Evolutionary conservation across 2,329 filamentous ascomycete species (phyloP).

Genomic region (Sarocladium brachiariae): DNA sequence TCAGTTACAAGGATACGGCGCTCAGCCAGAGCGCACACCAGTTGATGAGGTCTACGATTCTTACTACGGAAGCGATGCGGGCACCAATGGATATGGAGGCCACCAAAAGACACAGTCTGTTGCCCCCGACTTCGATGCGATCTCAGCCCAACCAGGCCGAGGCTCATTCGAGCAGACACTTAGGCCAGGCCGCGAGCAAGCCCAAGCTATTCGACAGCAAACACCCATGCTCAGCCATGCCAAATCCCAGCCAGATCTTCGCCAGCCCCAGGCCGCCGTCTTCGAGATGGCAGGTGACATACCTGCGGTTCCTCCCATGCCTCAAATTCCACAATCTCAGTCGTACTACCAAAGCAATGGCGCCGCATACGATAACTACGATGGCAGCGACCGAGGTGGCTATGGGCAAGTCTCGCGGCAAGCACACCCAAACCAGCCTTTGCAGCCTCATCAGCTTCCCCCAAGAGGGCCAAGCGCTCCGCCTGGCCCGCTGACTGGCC

Average conservation of each 20-base stretch:
- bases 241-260: conserved; percentile 61
- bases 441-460: conserved; percentile 18
- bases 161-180: conserved; percentile 43
- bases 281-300: conserved; percentile 67
- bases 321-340: conserved; percentile 17
- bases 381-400: background rate
- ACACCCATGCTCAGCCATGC: conserved; percentile 50
- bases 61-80: conserved; percentile 39
- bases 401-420: conserved; percentile 9
- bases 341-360: conserved; percentile 21
- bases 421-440: background rate
- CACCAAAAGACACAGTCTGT: conserved; percentile 14
- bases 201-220: conserved; percentile 43
- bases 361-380: conserved; percentile 16
- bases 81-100: conserved; percentile 6
- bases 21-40: conserved; percentile 26
- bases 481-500: conserved; percentile 15
- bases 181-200: conserved; percentile 31
- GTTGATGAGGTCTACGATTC: conserved; percentile 48
- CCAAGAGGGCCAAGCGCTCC: conserved; percentile 26
- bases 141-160: conserved; percentile 25
- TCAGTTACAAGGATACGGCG: conserved; percentile 25
- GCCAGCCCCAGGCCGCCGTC: conserved; percentile 57
- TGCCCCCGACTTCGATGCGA: conserved; percentile 38
- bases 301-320: conserved; percentile 47